Base-by-base conservation (phyloP, 139 green algal genomes). In the Dunaliella primolecta region DNA sequence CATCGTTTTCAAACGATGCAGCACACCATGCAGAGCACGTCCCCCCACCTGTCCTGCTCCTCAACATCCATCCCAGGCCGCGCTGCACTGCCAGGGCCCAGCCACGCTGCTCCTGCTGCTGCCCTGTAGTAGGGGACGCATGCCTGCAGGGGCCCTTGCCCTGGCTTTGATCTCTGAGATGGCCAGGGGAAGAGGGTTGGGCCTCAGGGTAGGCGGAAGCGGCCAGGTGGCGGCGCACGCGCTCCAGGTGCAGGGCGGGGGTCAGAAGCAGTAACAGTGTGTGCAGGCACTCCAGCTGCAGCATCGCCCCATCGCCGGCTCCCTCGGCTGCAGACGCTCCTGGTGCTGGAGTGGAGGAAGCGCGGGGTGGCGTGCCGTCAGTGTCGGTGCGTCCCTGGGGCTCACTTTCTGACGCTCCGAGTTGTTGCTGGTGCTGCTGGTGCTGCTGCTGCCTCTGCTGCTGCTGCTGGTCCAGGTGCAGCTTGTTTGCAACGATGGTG, bases 231-330 rank as follows among this genome's bases (percentile, higher is more conserved):
- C 7, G 7, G 7, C 15, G 46, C 46, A 64, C 7, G 46, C 15
- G 46, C 7, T 64, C 7, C 46, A 64, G 46, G 7, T 15, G 7
- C 7, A 33, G 56, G 56, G 57, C 36, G 55, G 72, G 72, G 23
- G 46, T 87, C 55, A 94, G 78, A 23, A 94, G 55, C 35, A 95
- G 84, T 78, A 95, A 85, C 78, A 95, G 87, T 27, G 86, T 72
- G 20, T 93, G 88, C 80, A 93, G 82, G 0, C 89, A 85, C 74
- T 95, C 88, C 31, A 95, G 85, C 81, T 95, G 93, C 33, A 91
- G 32, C 29, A 64, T 64, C 7, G 46, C 46, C 46, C 46, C 46
- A 3, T 35, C 76, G 75, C 83, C 83, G 15, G 15, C 15, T 7
- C 46, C 46, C 3, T 7, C 71, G 20, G 71, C 71, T 77, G n/a